Percentiles rank a stretch among this genome's conserved stretches.
Evolutionary conservation across 2,329 filamentous ascomycete genomes (phyloP).

Genomic region (Botrytis cinerea): DNA sequence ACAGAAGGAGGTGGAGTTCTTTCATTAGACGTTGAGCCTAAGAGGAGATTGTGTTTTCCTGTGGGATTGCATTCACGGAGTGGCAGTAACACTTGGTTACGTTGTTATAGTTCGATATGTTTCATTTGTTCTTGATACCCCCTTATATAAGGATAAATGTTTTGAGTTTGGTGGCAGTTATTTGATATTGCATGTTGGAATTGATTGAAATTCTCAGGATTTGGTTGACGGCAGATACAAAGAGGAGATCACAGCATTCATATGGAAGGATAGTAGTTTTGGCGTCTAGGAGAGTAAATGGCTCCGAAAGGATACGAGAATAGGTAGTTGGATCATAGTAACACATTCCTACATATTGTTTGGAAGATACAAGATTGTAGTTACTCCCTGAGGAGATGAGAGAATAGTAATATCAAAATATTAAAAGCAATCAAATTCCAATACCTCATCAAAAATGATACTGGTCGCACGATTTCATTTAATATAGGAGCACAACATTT

Average conservation of each 20-base stretch:
- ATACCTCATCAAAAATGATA: neutral
- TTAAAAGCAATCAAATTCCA: neutral
- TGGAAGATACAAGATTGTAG: neutral
- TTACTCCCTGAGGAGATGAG: constrained; percentile 2
- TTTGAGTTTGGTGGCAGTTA: neutral
- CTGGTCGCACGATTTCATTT: neutral
- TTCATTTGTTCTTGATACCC: constrained; percentile 21
- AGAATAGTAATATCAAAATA: neutral
- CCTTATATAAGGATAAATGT: neutral
- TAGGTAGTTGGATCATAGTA: neutral
- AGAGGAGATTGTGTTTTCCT: neutral
- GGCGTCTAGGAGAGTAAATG: neutral
- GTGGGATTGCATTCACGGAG: neutral
- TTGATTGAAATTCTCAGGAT: neutral
- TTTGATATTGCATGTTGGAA: constrained; percentile 8
- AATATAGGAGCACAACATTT: neutral
- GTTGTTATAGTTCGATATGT: constrained; percentile 1
- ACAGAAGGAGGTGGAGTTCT: constrained; percentile 15
- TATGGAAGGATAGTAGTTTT: neutral
- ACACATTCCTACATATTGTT: neutral
- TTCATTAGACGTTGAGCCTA: neutral
- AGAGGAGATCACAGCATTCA: neutral
- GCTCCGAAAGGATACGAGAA: too few relatives aligned
- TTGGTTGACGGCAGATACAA: neutral
- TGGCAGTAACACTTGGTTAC: neutral